phyloP scores from a whole-genome alignment of 2,329 filamentous ascomycete genomes.

The Ilyonectria destructans region DNA sequence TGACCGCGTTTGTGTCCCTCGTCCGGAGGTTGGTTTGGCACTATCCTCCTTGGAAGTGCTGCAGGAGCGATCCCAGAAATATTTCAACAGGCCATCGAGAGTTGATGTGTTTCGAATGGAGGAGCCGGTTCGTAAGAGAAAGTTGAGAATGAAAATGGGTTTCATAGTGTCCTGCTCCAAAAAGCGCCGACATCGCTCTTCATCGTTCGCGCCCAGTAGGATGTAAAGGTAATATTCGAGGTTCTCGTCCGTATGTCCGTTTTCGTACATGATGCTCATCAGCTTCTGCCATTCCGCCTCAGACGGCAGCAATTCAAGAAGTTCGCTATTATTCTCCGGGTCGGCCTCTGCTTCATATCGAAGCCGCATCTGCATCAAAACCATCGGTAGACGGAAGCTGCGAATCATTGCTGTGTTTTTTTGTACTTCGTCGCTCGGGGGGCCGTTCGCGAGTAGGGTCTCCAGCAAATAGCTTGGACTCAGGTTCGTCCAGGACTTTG shows the following conservation, averaged over 20 bases:
- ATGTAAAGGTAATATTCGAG: conserved; percentile 51
- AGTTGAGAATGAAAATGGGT: conserved; percentile 53
- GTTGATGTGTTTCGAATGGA: conserved; percentile 44
- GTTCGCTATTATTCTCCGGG: conserved; percentile 27
- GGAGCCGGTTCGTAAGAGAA: conserved; percentile 50
- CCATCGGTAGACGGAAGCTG: conserved; percentile 48
- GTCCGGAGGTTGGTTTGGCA: background rate
- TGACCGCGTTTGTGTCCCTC: conserved; percentile 17
- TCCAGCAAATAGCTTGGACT: conserved; percentile 48
- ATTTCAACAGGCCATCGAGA: conserved; percentile 48
- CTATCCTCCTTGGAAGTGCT: conserved; percentile 27
- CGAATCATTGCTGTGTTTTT: conserved; percentile 47
- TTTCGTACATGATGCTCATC: conserved; percentile 38
- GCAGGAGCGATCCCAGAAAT: conserved; percentile 43
- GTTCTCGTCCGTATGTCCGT: conserved; percentile 41
- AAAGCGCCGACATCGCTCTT: conserved; percentile 53
- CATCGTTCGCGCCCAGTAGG: conserved; percentile 50
- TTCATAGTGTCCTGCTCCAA: conserved; percentile 44
- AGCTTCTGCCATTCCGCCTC: conserved; percentile 44
- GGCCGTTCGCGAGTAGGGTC: conserved; percentile 35
- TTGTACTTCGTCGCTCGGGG: conserved; percentile 26
- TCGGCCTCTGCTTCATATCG: conserved; percentile 42
- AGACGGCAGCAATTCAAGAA: conserved; percentile 48
- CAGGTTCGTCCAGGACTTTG: conserved; percentile 43
- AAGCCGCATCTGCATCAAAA: conserved; percentile 54